Percentiles rank a stretch among this genome's conserved stretches.
Evolutionary conservation across 805 yeast species (phyloP).

Genomic region (Metschnikowia proteae): DNA sequence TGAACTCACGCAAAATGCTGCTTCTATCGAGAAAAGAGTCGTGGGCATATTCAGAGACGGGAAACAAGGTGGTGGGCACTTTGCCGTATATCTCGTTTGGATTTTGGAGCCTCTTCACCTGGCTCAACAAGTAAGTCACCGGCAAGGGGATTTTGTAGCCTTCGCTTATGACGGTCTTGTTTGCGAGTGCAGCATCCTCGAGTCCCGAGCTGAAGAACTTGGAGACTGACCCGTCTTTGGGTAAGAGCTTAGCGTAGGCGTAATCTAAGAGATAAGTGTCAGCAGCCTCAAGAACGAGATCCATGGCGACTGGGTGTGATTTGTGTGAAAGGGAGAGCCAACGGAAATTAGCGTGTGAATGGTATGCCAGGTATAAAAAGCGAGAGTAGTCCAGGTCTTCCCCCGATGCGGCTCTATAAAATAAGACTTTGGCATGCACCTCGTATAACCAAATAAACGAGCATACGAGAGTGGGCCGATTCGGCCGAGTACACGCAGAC

Average conservation of each 20-base stretch:
- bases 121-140: constrained; percentile 12
- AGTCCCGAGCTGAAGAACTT: constrained; percentile 14
- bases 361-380: background rate
- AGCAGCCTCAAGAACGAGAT: constrained; percentile 76
- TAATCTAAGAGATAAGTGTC: constrained; percentile 76
- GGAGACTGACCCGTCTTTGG: constrained; percentile 47
- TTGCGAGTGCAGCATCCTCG: constrained; percentile 13
- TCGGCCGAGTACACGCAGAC: constrained; percentile 8
- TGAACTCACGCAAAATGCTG: constrained; percentile 64
- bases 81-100: constrained; percentile 54
- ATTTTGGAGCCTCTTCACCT: constrained; percentile 24
- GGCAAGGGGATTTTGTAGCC: constrained; percentile 16
- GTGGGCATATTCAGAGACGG: constrained; percentile 52
- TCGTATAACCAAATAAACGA: constrained; percentile 10
- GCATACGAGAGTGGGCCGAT: constrained; percentile 14
- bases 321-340: background rate
- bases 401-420: constrained; percentile 3
- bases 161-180: constrained; percentile 13
- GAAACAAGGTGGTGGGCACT: constrained; percentile 58
- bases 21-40: constrained; percentile 71
- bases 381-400: background rate
- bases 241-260: constrained; percentile 66
- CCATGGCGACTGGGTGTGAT: constrained; percentile 49
- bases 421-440: background rate
- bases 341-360: background rate